These are phyloP conservation scores for Pisolithus orientalis DNA, from an alignment of 768 basidiomycete species.

Conservation along the genomic window DNA sequence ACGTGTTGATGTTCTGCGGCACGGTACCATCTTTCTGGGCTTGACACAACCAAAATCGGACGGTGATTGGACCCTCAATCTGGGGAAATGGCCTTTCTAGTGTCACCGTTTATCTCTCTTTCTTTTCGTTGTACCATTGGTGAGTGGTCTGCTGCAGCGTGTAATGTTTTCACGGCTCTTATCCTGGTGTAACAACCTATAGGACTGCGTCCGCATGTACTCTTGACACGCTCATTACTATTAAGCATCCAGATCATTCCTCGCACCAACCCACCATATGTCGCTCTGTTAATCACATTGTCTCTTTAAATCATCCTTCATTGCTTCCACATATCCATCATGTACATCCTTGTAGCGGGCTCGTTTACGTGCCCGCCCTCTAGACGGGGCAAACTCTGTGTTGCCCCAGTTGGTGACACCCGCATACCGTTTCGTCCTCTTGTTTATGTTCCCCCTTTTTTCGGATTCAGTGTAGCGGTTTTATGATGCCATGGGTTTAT, in stretches of 20 bases:
- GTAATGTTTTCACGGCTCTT: neutral
- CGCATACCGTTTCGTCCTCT: neutral
- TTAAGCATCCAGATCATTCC: neutral
- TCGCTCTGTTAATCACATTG: neutral
- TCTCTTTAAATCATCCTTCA: neutral
- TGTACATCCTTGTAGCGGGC: neutral
- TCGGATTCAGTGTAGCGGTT: neutral
- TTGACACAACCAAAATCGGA: conserved; percentile 34
- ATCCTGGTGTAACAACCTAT: neutral
- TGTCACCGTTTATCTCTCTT: neutral
- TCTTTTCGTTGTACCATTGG: neutral
- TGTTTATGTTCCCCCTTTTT: neutral
- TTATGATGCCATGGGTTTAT: neutral
- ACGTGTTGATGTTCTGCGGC: conserved; percentile 50
- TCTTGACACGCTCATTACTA: neutral
- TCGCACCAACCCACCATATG: neutral
- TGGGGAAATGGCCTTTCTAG: conserved; percentile 11
- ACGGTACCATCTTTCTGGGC: conserved; percentile 49
- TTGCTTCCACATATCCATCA: neutral
- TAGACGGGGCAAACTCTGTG: neutral
- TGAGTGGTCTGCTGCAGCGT: neutral
- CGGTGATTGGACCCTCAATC: conserved; percentile 31
- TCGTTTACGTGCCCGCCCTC: neutral
- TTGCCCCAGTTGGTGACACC: neutral
- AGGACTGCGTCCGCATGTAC: conserved; percentile 6